These are phyloP conservation scores for Daedaleopsis sinensis DNA, from an alignment of 768 basidiomycete genomes.

Conservation along the genomic window DNA sequence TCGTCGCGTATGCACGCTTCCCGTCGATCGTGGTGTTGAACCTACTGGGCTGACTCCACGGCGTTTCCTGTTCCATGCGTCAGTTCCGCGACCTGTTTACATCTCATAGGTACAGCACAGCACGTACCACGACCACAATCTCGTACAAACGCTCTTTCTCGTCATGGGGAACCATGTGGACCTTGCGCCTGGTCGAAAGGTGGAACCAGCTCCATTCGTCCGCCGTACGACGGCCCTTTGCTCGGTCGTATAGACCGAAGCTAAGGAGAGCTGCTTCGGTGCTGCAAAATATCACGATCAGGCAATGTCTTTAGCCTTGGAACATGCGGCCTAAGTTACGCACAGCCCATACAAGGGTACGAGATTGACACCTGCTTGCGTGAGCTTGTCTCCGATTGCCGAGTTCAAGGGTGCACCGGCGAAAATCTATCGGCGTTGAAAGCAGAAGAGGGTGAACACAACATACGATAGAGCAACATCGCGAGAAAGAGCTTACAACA, in stretches of 20 bases:
- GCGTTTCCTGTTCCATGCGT: constrained; percentile 7
- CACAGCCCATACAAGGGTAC: constrained; percentile 41
- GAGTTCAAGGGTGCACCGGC: constrained; percentile 43
- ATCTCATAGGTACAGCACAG: neutral
- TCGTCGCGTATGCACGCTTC: constrained; percentile 22
- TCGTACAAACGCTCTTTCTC: constrained; percentile 37
- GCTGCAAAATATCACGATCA: neutral
- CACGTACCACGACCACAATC: constrained; percentile 40
- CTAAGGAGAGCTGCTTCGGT: neutral
- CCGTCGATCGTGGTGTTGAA: constrained; percentile 10
- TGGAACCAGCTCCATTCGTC: constrained; percentile 42
- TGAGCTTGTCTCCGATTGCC: constrained; percentile 37
- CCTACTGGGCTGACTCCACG: constrained; percentile 14
- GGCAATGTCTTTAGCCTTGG: too few species aligned
- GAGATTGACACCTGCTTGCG: constrained; percentile 37
- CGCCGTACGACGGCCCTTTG: neutral
- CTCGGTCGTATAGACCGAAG: constrained; percentile 4
- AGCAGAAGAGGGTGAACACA: neutral
- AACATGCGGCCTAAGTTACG: constrained; percentile 13
- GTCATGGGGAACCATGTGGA: constrained; percentile 36
- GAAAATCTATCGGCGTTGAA: constrained; percentile 34
- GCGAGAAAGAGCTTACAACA: constrained; percentile 9
- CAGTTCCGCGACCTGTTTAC: too few species aligned
- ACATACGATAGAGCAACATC: neutral
- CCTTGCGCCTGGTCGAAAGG: constrained; percentile 22